Evolutionary conservation across 1,284 basidiomycete species (phyloP).

Genomic region (Amylostereum areolatum): DNA sequence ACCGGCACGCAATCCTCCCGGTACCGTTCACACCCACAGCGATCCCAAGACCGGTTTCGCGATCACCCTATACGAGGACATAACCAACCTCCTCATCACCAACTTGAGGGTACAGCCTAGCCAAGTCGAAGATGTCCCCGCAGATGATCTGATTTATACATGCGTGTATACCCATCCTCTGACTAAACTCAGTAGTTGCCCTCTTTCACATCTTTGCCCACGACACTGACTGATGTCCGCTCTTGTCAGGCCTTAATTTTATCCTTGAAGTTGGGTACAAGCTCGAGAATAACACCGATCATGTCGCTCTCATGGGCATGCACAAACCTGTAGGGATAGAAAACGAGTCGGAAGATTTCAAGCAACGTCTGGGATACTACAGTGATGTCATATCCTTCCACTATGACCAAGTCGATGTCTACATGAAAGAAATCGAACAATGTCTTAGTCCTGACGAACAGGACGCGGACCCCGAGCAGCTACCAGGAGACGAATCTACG

Average conservation of each 20-base stretch:
- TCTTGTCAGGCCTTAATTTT: too few species aligned
- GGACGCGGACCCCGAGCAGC: too few species aligned
- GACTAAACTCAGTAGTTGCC: background rate
- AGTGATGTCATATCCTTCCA: background rate
- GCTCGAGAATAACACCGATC: too few species aligned
- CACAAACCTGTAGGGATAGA: background rate
- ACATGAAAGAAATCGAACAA: too few species aligned
- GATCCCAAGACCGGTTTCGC: conserved; percentile 45
- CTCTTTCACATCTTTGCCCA: background rate
- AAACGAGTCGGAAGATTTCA: background rate
- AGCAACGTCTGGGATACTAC: background rate
- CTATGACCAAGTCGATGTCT: background rate
- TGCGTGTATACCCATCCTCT: conserved; percentile 26
- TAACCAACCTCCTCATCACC: conserved; percentile 32
- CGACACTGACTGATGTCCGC: too few species aligned
- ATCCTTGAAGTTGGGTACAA: too few species aligned
- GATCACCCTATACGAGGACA: conserved; percentile 33
- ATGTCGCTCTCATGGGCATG: conserved; percentile 13
- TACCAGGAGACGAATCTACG: too few species aligned
- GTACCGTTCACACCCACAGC: conserved; percentile 25
- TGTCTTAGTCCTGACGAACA: too few species aligned
- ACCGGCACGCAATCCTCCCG: conserved; percentile 14
- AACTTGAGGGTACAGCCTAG: conserved; percentile 23
- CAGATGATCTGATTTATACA: conserved; percentile 23
- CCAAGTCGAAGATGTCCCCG: conserved; percentile 13